Conservation (phyloP, 805 yeast species). For the Teunomyces gatunensis region DNA sequence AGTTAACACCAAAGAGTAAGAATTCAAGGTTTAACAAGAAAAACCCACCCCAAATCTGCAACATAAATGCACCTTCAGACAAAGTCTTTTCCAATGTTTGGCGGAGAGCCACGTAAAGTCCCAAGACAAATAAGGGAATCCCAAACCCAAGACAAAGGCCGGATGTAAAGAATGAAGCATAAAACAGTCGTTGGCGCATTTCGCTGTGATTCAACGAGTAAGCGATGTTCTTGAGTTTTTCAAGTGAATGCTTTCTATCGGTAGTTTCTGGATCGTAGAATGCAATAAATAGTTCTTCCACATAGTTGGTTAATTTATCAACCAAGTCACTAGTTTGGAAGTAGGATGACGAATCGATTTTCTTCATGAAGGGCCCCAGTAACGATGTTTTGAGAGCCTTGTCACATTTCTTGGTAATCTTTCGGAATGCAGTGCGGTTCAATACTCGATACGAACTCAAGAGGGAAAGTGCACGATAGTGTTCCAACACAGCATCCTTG, state of each 20-base stretch:
- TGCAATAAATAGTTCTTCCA: conserved; percentile 65
- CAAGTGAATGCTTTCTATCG: conserved; percentile 67
- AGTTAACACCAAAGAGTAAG: conserved; percentile 63
- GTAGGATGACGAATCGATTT: conserved; percentile 50
- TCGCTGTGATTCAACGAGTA: conserved; percentile 35
- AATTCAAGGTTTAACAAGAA: conserved; percentile 60
- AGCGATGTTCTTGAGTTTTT: conserved; percentile 52
- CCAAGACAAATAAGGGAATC: conserved; percentile 63
- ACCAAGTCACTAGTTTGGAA: conserved; percentile 62
- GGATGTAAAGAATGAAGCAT: conserved; percentile 51
- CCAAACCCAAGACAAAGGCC: conserved; percentile 73
- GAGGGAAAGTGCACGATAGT: conserved; percentile 69
- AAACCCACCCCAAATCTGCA: conserved; percentile 95
- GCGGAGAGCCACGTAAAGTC: conserved; percentile 51
- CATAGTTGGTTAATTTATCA: conserved; percentile 59
- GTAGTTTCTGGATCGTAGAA: conserved; percentile 53
- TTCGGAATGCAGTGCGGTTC: conserved; percentile 86
- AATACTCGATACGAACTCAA: conserved; percentile 67
- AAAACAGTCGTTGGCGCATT: conserved; percentile 27
- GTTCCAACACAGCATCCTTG: conserved; percentile 67
- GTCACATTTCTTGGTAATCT: conserved; percentile 87
- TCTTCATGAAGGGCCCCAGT: conserved; percentile 51
- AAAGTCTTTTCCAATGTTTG: conserved; percentile 35
- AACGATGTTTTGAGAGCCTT: conserved; percentile 54
- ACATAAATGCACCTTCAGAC: conserved; percentile 56